These are phyloP conservation scores for Holtermanniella nyarrowii DNA, from an alignment of 768 basidiomycete genomes.

Conservation along the genomic window DNA sequence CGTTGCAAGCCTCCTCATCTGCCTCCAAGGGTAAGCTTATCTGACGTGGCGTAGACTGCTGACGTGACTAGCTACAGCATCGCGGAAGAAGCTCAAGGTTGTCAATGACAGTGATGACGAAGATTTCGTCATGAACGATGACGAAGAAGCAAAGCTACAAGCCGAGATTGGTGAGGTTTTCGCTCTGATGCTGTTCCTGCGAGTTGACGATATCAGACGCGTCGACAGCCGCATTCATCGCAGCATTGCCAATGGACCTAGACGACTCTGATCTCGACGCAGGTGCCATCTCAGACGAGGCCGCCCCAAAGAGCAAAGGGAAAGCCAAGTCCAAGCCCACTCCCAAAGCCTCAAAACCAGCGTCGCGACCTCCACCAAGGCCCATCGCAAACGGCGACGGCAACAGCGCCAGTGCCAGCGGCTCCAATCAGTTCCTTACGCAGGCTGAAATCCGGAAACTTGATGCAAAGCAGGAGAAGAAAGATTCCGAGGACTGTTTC, in stretches of 20 bases:
- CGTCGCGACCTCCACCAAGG: conserved; percentile 18
- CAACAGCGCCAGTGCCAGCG: not conserved
- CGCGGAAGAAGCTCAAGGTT: conserved; percentile 30
- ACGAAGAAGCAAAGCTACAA: too few relatives aligned
- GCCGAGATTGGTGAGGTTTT: conserved; percentile 25
- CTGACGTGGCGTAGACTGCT: too few relatives aligned
- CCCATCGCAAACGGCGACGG: conserved; percentile 9
- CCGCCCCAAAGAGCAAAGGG: conserved; percentile 9
- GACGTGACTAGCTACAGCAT: too few relatives aligned
- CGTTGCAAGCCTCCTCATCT: conserved; percentile 8
- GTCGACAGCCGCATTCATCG: not conserved
- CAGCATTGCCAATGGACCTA: not conserved
- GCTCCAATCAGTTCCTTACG: conserved; percentile 54
- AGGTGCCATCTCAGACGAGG: conserved; percentile 29
- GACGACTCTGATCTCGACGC: not conserved
- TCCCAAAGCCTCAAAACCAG: conserved; percentile 5
- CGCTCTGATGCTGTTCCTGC: too few relatives aligned
- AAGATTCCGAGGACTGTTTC: conserved; percentile 65
- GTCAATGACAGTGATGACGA: conserved; percentile 36
- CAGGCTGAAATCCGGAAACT: conserved; percentile 68
- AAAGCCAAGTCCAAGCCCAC: conserved; percentile 11
- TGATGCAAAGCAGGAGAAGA: conserved; percentile 72
- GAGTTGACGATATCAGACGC: too few relatives aligned
- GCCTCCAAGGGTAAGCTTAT: conserved; percentile 4
- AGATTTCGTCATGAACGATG: conserved; percentile 32